Base-by-base conservation (phyloP, 164 flowering plant genomes). In the Houttuynia cordata region DNA sequence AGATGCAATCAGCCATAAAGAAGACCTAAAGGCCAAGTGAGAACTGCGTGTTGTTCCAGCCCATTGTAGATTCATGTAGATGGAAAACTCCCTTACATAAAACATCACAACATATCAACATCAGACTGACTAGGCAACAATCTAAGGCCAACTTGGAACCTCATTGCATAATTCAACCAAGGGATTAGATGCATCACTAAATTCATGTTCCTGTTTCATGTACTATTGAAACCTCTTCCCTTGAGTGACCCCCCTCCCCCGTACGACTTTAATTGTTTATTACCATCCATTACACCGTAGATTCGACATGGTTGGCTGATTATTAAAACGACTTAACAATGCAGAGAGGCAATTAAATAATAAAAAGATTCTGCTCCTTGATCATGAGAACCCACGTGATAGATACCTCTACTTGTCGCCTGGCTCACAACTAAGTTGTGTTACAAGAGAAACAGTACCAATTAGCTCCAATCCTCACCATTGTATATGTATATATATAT, bases 331-430 rank as follows among this genome's bases (percentile, higher is more conserved):
- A 41, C 63, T 15, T 62, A 66, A 56, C 49, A 55, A 64, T 41
- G 50, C 50, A 57, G 65, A 51, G 52, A 60, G 64, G 66, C 34
- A 62, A 68, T 66, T 65, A 55, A 39, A 39, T 57, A 66, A 68
- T 65, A 23, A 54, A 66, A 62, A 58, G 68, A 65, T 62, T 47
- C 68, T 25, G 64, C 39, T 49, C 60, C 24, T 24, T n/a, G 64
- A 64, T 56, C 53, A 60, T 64, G 71, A 67, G 67, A 57, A 37
- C 60, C 73, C 73, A 70, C 66, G 67, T 73, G 68, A 61, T 34
- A 19, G 68, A 68, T 61, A 57, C 69, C 41, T 42, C 49, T 4
- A 42, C 49, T 42, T 42, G 17, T 42, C 1, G 37, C 37, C 6
- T 30, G 6, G 6, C 6, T 30, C 37, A 30, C 37, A 30, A 30